Evolutionary conservation across 176 grass and related monocot genomes (phyloP).

Genomic region (Zoysia japonica): DNA sequence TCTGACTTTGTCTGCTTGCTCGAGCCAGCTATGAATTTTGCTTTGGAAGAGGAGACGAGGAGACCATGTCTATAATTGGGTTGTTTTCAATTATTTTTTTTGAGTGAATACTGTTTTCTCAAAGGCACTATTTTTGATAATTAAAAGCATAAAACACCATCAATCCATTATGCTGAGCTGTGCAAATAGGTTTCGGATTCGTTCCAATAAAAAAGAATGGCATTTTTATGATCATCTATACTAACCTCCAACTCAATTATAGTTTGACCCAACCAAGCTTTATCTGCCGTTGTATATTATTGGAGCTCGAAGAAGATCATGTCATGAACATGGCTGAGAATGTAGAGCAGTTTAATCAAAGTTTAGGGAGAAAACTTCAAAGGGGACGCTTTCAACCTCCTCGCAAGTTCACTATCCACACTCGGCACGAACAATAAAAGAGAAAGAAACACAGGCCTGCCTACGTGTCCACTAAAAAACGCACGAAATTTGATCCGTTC

Average conservation of each 20-base stretch:
- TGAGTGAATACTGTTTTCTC: too few relatives aligned
- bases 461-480: not conserved
- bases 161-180: slow-evolving; percentile 12
- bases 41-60: not conserved
- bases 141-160: not conserved
- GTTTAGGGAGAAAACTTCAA: not conserved
- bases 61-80: not conserved
- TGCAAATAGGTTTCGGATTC: not conserved
- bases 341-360: not conserved
- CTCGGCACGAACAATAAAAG: not conserved
- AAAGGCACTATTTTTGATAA: not conserved
- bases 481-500: not conserved
- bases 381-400: slow-evolving; percentile 23
- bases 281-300: not conserved
- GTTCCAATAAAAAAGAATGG: not conserved
- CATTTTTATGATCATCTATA: not conserved
- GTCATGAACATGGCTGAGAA: not conserved
- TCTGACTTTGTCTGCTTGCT: not conserved
- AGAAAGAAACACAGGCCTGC: not conserved
- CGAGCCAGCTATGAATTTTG: not conserved
- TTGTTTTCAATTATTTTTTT: too few relatives aligned
- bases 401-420: not conserved
- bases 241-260: slow-evolving; percentile 1
- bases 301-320: not conserved
- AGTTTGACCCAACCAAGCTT: slow-evolving; percentile 16